Evolutionary conservation across 2,329 filamentous ascomycete species (phyloP).

Genomic region (Pseudomassariella vexata): DNA sequence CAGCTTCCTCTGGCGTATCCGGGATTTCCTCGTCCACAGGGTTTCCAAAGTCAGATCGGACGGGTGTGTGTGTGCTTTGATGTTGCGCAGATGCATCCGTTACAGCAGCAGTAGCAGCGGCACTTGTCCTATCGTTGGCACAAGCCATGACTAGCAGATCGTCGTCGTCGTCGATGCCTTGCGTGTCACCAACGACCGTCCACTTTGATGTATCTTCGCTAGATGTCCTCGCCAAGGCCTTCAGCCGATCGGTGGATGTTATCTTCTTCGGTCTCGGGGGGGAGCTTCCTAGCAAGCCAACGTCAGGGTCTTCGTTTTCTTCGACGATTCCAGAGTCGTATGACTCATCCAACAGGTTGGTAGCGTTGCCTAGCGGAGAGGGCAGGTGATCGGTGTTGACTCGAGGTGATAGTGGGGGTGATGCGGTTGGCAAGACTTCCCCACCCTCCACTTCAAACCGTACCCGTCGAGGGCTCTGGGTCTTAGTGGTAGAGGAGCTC

Average conservation of each 20-base stretch:
- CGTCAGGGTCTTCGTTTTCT: constrained; percentile 32
- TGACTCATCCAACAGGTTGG: constrained; percentile 16
- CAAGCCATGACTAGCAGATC: constrained; percentile 22
- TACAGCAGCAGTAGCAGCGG: no score
- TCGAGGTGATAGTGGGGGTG: constrained; percentile 35
- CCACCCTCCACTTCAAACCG: constrained; percentile 56
- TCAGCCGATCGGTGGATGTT: constrained; percentile 49
- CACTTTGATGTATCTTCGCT: constrained; percentile 47
- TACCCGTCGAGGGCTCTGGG: constrained; percentile 52
- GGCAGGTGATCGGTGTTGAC: constrained; percentile 21
- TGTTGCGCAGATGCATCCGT: no score
- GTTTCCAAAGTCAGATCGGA: not conserved
- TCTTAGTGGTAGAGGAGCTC: constrained; percentile 39
- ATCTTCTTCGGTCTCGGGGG: constrained; percentile 44
- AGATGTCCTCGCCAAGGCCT: constrained; percentile 44
- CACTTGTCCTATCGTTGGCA: constrained; percentile 10
- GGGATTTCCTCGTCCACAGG: constrained; percentile 1
- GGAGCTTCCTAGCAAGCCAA: constrained; percentile 22
- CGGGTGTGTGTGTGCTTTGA: constrained; percentile 5
- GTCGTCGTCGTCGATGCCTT: constrained; percentile 21
- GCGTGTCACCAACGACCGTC: constrained; percentile 35
- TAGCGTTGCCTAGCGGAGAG: constrained; percentile 22
- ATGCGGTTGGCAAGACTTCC: constrained; percentile 55
- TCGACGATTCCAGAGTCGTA: constrained; percentile 18
- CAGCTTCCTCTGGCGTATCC: constrained; percentile 10